Evolutionary conservation across 495 filamentous ascomycete genomes (phyloP).

Genomic region (Podospora australis): DNA sequence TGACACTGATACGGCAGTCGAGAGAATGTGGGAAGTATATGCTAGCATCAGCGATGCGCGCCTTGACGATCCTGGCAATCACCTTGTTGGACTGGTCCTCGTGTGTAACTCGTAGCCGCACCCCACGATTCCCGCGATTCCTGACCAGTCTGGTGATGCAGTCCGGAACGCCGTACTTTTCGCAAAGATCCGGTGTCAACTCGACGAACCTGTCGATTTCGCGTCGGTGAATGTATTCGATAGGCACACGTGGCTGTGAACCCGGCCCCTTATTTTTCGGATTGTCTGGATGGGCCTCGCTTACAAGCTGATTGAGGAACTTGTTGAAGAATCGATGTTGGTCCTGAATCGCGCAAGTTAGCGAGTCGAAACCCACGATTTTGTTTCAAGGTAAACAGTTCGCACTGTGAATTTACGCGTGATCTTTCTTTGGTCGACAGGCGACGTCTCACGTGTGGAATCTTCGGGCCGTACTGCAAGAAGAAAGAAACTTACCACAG

Average conservation of each 20-base stretch:
- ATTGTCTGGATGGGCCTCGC: constrained; percentile 43
- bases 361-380: constrained; percentile 1
- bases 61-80: constrained; percentile 82
- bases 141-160: constrained; percentile 46
- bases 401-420: too few relatives aligned
- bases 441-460: too few relatives aligned
- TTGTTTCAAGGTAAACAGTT: too few relatives aligned
- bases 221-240: constrained; percentile 73
- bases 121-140: constrained; percentile 45
- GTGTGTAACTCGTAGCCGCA: constrained; percentile 69
- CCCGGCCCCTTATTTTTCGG: constrained; percentile 23
- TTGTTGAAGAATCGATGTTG: constrained; percentile 71
- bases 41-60: constrained; percentile 73
- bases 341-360: constrained; percentile 2
- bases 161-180: constrained; percentile 31
- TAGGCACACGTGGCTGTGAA: constrained; percentile 47
- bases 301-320: constrained; percentile 68
- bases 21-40: constrained; percentile 67
- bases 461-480: background rate
- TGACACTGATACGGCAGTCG: constrained; percentile 85
- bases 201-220: constrained; percentile 80
- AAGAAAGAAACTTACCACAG: constrained; percentile 52
- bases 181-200: constrained; percentile 50
- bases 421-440: too few relatives aligned
- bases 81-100: constrained; percentile 67